Evolutionary conservation across 345 rosid genomes (phyloP).

Genomic region (Eucalyptus regnans): DNA sequence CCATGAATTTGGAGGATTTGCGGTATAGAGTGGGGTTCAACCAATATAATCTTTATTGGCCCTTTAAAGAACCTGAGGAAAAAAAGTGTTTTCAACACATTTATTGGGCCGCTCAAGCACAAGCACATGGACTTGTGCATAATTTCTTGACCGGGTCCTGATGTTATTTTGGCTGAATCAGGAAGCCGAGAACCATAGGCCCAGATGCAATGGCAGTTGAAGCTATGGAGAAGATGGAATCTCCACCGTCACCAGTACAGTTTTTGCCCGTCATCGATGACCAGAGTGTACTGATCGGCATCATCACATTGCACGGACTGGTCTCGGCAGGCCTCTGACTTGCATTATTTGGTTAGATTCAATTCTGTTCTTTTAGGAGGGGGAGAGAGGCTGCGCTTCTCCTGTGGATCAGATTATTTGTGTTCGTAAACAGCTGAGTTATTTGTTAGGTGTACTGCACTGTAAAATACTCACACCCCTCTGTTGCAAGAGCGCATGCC

Average conservation of each 20-base stretch:
- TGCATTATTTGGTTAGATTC: neutral
- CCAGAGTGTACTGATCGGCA: slow-evolving; percentile 65
- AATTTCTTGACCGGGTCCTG: neutral
- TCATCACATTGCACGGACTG: slow-evolving; percentile 87
- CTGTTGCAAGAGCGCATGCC: neutral
- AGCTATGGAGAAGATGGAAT: slow-evolving; percentile 96
- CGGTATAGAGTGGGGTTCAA: neutral
- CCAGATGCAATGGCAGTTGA: slow-evolving; percentile 98
- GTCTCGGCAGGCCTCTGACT: slow-evolving; percentile 54
- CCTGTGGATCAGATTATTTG: neutral
- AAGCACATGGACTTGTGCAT: neutral
- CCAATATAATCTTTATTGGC: neutral
- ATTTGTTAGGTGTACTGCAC: neutral
- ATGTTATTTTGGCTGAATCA: slow-evolving; percentile 7
- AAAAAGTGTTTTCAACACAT: neutral
- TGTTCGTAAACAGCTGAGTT: neutral
- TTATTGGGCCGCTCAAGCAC: neutral
- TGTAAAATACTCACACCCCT: neutral
- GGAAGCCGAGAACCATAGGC: slow-evolving; percentile 77
- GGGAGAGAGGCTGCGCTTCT: neutral
- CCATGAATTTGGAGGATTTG: neutral
- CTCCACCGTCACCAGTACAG: slow-evolving; percentile 95
- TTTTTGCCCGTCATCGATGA: slow-evolving; percentile 71
- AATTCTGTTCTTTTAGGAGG: neutral
- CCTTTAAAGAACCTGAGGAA: neutral